Conservation (phyloP, 805 yeast genomes). For the Huiozyma naganishii region DNA sequence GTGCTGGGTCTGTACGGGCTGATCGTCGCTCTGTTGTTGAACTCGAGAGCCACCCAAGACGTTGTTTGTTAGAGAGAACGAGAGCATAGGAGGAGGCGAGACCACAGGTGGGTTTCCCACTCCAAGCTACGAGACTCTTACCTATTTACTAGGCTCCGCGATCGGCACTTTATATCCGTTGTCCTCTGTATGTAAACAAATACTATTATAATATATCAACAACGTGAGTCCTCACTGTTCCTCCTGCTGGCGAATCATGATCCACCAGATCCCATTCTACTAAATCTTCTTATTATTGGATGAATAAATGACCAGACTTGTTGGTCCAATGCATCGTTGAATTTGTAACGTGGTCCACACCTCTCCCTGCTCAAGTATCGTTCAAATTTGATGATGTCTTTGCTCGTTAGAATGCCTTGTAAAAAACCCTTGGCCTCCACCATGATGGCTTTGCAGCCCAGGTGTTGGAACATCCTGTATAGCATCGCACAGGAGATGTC, state of each 20-base stretch:
- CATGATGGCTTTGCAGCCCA: conserved; percentile 70
- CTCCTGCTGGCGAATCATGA: too few species aligned
- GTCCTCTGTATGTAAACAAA: too few species aligned
- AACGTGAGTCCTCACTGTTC: too few species aligned
- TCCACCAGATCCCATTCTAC: too few species aligned
- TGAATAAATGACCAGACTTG: conserved; percentile 16
- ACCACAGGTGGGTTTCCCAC: too few species aligned
- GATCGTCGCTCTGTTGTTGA: conserved; percentile 93
- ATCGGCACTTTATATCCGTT: too few species aligned
- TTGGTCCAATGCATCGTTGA: conserved; percentile 16
- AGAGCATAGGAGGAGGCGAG: too few species aligned
- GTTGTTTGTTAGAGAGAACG: conserved; percentile 51
- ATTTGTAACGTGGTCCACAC: conserved; percentile 20
- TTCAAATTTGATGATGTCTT: conserved; percentile 67
- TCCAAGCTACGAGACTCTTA: too few species aligned
- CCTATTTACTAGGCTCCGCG: too few species aligned
- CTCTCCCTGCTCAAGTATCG: conserved; percentile 22
- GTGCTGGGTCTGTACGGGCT: conserved; percentile 97
- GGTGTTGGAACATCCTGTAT: conserved; percentile 55
- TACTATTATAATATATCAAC: too few species aligned
- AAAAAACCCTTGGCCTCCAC: conserved; percentile 52
- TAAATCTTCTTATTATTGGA: conserved; percentile 8
- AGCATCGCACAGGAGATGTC: conserved; percentile 48
- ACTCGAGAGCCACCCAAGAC: conserved; percentile 94
- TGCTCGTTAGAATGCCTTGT: conserved; percentile 72